These are phyloP conservation scores for Coemansia sp. DNA, from an alignment of 192 early-diverging fungal genomes.

Conservation along the genomic window DNA sequence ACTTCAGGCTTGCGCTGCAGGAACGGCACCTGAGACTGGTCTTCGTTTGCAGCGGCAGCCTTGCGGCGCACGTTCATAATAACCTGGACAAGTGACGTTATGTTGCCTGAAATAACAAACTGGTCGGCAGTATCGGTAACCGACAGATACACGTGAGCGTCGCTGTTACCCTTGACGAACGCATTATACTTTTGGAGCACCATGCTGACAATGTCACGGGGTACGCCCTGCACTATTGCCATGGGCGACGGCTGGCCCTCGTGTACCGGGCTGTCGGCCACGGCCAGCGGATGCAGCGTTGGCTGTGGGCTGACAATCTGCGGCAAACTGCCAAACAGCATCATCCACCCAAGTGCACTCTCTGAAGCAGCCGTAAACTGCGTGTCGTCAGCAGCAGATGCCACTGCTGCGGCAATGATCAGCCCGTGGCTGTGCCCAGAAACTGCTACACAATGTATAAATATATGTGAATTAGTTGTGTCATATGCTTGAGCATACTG, in stretches of 20 bases:
- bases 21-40: conserved; percentile 82
- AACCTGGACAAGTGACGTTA: conserved; percentile 79
- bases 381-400: conserved; percentile 67
- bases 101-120: conserved; percentile 77
- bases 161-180: conserved; percentile 56
- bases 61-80: conserved; percentile 81
- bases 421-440: conserved; percentile 91
- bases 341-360: conserved; percentile 78
- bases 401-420: conserved; percentile 81
- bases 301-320: conserved; percentile 72
- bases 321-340: conserved; percentile 80
- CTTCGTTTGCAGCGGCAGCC: conserved; percentile 70
- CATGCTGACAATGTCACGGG: conserved; percentile 67
- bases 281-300: conserved; percentile 72
- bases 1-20: conserved; percentile 83
- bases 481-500: background rate
- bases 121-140: conserved; percentile 76
- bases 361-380: conserved; percentile 68
- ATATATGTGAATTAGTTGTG: background rate
- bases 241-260: conserved; percentile 86
- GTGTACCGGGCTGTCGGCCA: conserved; percentile 72
- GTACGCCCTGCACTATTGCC: conserved; percentile 72
- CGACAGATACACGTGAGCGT: conserved; percentile 63
- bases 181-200: conserved; percentile 80
- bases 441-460: conserved; percentile 56